Base-by-base conservation (phyloP, 345 rosid species). In the Conringia planisiliqua region DNA sequence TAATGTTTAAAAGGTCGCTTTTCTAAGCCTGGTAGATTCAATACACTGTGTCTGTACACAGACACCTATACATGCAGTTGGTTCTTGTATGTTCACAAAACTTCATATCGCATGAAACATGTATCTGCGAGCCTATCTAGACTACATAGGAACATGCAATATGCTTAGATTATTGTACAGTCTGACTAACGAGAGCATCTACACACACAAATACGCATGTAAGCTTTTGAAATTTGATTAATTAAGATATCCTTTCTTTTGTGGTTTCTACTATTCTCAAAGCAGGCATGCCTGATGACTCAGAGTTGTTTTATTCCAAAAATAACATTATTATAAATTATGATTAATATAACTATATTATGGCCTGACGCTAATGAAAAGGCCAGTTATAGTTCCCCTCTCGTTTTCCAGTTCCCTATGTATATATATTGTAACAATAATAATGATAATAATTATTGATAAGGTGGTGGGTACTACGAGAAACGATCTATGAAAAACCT, bases 251-350 rank as follows among this genome's bases (percentile, higher is more conserved):
- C 35, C 16, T 43, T 76, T 76, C 51, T 55, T 76, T 61, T 69
- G 42, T 76, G 52, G 13, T 76, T 70, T 63, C 64, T 76, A 76
- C 80, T 70, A 63, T 76, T 76, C 66, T 70, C 75, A 62, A 76
- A 63, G 80, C 80, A 76, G 58, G 80, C 80, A 76, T 76, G 80
- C 80, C 75, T 76, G 75, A 36, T 76, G 65, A 70, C 52, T 70
- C 71, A 70, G 75, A 70, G 35, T 33, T 46, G 59, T 35, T 55
- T 56, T 74, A 32, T 52, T 22, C 56, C 27, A 29, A 7, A 72
- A 55, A 10, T 54, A 72, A 62, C 13, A 39, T 22, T 40, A 60
- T 32, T 35, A 67, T 57, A 50, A 36, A 35, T 43, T 20, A 48
- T 40, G 30, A 58, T 40, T 58, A 40, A 4, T 68, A 50, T 48